Percentiles rank a stretch among this genome's conserved stretches.
Evolutionary conservation across 2,329 filamentous ascomycete species (phyloP).

Genomic region (Eutypella sp.): DNA sequence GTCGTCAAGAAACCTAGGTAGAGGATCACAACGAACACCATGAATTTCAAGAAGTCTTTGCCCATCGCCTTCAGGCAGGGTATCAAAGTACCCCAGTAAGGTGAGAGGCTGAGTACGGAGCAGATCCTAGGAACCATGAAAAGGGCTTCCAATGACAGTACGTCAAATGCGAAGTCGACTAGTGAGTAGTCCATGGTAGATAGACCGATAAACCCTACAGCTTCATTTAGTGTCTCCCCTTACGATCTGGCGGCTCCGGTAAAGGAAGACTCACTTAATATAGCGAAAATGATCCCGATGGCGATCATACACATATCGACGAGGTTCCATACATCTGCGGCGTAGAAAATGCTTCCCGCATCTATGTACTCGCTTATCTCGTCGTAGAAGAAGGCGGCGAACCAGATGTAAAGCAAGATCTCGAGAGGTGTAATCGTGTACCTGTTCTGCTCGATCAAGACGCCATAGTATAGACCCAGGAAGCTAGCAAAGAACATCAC

Average conservation of each 20-base stretch:
- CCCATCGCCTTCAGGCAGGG: constrained; percentile 93
- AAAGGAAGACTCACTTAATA: constrained; percentile 56
- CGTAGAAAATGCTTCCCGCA: constrained; percentile 81
- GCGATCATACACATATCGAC: constrained; percentile 71
- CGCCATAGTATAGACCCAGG: constrained; percentile 77
- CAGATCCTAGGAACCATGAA: constrained; percentile 88
- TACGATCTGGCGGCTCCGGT: not conserved
- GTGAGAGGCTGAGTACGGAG: constrained; percentile 79
- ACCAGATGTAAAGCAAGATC: constrained; percentile 75
- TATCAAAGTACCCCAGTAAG: constrained; percentile 86
- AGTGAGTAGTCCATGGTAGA: constrained; percentile 53
- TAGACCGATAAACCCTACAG: constrained; percentile 61
- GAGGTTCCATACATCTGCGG: constrained; percentile 75
- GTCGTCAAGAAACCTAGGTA: constrained; percentile 89
- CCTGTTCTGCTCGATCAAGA: constrained; percentile 69
- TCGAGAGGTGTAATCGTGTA: constrained; percentile 64
- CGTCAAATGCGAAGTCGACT: constrained; percentile 79
- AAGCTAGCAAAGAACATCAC: constrained; percentile 66
- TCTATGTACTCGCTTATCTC: constrained; percentile 81
- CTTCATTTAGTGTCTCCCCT: constrained; percentile 10
- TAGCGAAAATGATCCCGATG: constrained; percentile 65
- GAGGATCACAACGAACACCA: constrained; percentile 71
- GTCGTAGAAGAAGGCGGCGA: constrained; percentile 82
- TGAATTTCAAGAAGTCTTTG: constrained; percentile 75
- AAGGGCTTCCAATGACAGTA: constrained; percentile 82